phyloP scores from a whole-genome alignment of 2,329 filamentous ascomycete genomes.

The Cadophora sp. region DNA sequence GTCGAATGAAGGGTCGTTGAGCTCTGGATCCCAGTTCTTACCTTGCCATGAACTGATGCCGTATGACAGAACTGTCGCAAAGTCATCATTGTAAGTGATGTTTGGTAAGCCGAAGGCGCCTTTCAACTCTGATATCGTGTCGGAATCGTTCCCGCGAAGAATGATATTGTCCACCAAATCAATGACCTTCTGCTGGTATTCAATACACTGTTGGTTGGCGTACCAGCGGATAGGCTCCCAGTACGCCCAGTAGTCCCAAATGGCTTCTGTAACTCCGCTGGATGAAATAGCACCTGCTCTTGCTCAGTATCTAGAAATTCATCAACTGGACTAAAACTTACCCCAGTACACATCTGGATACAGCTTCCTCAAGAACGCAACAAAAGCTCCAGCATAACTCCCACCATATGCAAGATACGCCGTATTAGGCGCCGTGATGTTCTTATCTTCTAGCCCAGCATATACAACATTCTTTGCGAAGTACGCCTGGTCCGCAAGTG shows the following conservation, averaged over 20 bases:
- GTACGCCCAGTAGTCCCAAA: conserved; percentile 77
- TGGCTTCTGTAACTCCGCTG: conserved; percentile 78
- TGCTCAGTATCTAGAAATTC: conserved; percentile 12
- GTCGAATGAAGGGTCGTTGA: conserved; percentile 55
- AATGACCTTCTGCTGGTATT: conserved; percentile 65
- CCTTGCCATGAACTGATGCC: conserved; percentile 60
- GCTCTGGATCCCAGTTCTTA: conserved; percentile 64
- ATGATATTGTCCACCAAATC: conserved; percentile 66
- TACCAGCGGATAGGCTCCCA: conserved; percentile 63
- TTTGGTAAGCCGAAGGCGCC: conserved; percentile 56
- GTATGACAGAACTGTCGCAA: conserved; percentile 53
- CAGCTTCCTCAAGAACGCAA: conserved; percentile 74
- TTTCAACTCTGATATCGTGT: conserved; percentile 54
- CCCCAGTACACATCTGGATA: conserved; percentile 84
- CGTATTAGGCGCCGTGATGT: conserved; percentile 69
- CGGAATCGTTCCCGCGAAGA: conserved; percentile 52
- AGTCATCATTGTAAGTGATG: conserved; percentile 54
- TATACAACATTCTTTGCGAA: conserved; percentile 79
- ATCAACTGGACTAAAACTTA: conserved; percentile 14
- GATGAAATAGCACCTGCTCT: conserved; percentile 69
- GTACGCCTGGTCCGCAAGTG: conserved; percentile 80
- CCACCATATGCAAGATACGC: conserved; percentile 85
- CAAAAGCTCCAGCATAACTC: conserved; percentile 82
- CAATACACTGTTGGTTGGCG: conserved; percentile 67
- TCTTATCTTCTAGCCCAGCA: conserved; percentile 68